Evolutionary conservation across 164 flowering plant genomes (phyloP).

Genomic region (Cinnamomum chago): DNA sequence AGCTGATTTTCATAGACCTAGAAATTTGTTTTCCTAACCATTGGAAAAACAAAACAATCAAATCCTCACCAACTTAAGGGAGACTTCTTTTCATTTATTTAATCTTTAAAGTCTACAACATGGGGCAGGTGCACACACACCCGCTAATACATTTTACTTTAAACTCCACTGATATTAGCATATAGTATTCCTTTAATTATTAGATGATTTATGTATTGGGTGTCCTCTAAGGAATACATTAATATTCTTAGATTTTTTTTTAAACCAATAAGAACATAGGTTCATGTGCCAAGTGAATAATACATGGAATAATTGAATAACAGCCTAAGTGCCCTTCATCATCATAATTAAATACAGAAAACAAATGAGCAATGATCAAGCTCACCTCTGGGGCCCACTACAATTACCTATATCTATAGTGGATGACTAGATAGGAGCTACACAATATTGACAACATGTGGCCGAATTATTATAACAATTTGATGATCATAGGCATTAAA

Average conservation of each 20-base stretch:
- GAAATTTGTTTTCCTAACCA: neutral
- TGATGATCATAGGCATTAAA: too few species aligned
- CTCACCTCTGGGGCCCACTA: neutral
- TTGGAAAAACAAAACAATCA: neutral
- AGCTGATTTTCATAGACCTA: neutral
- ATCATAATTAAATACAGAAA: neutral
- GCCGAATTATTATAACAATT: too few species aligned
- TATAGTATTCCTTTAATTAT: too few species aligned
- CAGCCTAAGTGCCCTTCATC: neutral
- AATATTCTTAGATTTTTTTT: neutral
- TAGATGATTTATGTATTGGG: neutral
- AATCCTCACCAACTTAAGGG: neutral
- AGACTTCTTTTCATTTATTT: neutral
- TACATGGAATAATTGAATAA: neutral
- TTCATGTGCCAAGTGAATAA: slow-evolving; percentile 1
- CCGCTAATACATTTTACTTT: neutral
- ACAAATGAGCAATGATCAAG: neutral
- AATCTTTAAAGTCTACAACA: too few species aligned
- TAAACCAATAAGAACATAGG: neutral
- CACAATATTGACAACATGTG: too few species aligned
- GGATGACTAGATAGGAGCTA: neutral
- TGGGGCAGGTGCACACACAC: neutral
- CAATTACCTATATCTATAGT: neutral
- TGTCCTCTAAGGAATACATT: neutral
- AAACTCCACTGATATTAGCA: neutral